These are phyloP conservation scores for Didymella pinodella DNA, from an alignment of 2,329 filamentous ascomycete species.

Conservation along the genomic window DNA sequence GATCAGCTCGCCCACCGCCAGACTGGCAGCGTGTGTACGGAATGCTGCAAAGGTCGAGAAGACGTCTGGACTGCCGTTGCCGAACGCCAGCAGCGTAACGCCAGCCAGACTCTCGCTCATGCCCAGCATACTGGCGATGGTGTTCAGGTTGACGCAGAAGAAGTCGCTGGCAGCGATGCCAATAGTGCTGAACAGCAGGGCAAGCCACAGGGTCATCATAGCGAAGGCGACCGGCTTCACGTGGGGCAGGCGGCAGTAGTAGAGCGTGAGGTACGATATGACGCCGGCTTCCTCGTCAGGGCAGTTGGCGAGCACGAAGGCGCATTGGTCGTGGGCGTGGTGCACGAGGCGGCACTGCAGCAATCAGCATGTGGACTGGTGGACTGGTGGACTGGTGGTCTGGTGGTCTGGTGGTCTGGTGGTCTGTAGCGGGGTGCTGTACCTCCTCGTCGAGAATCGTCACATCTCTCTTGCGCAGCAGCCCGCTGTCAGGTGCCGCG, in stretches of 20 bases:
- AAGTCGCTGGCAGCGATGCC: slow-evolving; percentile 98
- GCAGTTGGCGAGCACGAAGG: slow-evolving; percentile 83
- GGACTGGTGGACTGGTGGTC: no score
- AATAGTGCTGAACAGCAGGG: slow-evolving; percentile 91
- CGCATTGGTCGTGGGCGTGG: slow-evolving; percentile 78
- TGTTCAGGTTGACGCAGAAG: slow-evolving; percentile 95
- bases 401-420: background rate
- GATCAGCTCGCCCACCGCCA: slow-evolving; percentile 94
- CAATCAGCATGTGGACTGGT: background rate
- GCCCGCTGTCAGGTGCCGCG: background rate
- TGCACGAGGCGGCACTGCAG: slow-evolving; percentile 77
- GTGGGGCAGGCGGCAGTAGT: slow-evolving; percentile 80
- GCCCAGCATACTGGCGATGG: slow-evolving; percentile 85
- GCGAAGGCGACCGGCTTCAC: slow-evolving; percentile 79
- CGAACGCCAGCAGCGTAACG: slow-evolving; percentile 95
- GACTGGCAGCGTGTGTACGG: slow-evolving; percentile 94
- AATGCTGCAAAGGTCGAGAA: slow-evolving; percentile 99
- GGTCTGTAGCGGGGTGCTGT: background rate
- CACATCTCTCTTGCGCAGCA: slow-evolving; percentile 32
- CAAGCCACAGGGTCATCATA: slow-evolving; percentile 82
- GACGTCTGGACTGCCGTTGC: slow-evolving; percentile 96
- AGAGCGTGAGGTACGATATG: slow-evolving; percentile 85
- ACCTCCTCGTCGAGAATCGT: slow-evolving; percentile 46
- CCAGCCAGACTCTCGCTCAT: slow-evolving; percentile 96
- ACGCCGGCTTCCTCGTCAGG: slow-evolving; percentile 88